phyloP scores from a whole-genome alignment of 106 monocot species.

The Apostasia ramifera region DNA sequence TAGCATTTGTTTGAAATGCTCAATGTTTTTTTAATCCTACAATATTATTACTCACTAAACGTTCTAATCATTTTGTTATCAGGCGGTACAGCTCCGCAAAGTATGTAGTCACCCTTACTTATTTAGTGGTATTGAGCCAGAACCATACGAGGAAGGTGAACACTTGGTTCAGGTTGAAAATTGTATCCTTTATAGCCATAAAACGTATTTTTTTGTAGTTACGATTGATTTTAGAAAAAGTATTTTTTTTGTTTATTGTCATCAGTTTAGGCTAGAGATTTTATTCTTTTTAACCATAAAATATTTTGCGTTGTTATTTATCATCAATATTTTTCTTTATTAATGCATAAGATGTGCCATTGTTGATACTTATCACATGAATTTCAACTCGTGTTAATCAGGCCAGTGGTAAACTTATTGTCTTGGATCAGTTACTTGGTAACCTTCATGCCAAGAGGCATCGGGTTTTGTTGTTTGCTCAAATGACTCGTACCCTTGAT shows the following conservation, averaged over 20 bases:
- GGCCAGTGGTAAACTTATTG: constrained; percentile 90
- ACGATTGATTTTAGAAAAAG: background rate
- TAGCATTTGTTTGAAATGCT: no score
- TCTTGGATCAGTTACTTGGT: constrained; percentile 73
- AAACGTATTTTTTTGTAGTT: background rate
- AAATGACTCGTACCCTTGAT: constrained; percentile 98
- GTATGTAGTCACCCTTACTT: constrained; percentile 98
- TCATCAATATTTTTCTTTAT: background rate
- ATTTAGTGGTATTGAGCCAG: constrained; percentile 95
- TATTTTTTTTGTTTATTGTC: background rate
- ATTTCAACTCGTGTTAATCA: constrained; percentile 15
- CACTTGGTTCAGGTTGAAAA: constrained; percentile 70
- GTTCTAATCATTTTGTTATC: constrained; percentile 6
- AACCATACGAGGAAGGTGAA: constrained; percentile 97
- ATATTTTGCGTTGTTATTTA: background rate
- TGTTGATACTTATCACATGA: background rate
- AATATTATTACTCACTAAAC: no score
- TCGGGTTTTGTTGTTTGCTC: constrained; percentile 89
- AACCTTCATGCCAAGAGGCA: constrained; percentile 63
- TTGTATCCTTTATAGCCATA: background rate
- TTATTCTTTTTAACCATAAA: background rate
- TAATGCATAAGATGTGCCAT: background rate
- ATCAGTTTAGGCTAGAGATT: background rate
- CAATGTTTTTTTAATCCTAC: no score
- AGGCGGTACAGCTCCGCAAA: constrained; percentile 96